Evolutionary conservation across 2,329 filamentous ascomycete genomes (phyloP), one percentile per base, ranked within the genome.

Genomic region (Stylonectria norvegica): DNA sequence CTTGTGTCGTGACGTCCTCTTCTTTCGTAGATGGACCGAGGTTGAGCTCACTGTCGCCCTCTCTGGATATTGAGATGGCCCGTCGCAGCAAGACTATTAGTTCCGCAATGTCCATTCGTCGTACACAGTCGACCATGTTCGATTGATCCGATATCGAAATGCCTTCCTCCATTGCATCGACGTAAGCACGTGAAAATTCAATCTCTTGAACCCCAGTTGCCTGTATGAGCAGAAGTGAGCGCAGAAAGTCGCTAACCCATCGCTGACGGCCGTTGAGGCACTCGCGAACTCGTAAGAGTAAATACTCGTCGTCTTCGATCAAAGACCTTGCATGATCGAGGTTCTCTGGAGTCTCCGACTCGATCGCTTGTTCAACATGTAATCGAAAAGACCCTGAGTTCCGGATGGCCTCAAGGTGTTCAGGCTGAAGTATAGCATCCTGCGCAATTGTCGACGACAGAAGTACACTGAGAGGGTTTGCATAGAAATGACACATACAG

Each of bases 401-500:
- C 23, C 86, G 78, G 6, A 86, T 62, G 9, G 83, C 81, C 50
- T 87, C 78, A 6, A 85, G 61, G 49, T 87, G 83, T 44, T 84
- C 76, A 2, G 66, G 54, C 36, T 83, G 72, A 1, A 87, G 48
- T 17, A 29, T 35, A n/a, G 34, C 40, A 11, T 58, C 48, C 12
- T 56, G 42, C 5, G 61, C 49, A 31, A 55, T 50, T 25, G 45
- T 51, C 17, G 46, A 45, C 3, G 66, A 65, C 8, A 81, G 62
- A 22, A 91, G 72, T 4, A 88, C 61, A 45, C 81, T 87, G 4
- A 89, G 68, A 1, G 84, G 79, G 52, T 89, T 91, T 27, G 84
- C 85, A 53, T 88, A 91, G 57, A 87, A 91, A 59, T 89, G 85
- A 42, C 83, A 87, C 86, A 94, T 90, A 58, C 89, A 89, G 1